These are phyloP conservation scores for Colletotrichum melonis DNA, from an alignment of 2,329 filamentous ascomycete genomes.

Conservation along the genomic window DNA sequence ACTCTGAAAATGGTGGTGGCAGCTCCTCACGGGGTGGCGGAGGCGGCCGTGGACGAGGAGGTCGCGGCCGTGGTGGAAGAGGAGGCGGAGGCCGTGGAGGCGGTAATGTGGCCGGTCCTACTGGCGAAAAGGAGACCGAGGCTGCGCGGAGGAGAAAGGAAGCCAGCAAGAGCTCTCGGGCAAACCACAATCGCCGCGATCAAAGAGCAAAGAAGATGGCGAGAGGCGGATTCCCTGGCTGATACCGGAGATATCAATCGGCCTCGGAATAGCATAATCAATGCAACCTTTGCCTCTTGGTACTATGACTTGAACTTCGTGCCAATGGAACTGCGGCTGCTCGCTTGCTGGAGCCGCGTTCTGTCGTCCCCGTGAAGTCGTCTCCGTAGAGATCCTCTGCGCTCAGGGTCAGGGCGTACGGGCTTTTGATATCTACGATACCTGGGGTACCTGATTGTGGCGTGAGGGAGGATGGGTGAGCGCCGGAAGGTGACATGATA, in stretches of 20 bases:
- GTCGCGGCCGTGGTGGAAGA: constrained; percentile 57
- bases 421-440: constrained; percentile 49
- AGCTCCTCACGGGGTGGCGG: constrained; percentile 54
- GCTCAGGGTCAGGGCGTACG: constrained; percentile 50
- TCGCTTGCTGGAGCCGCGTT: constrained; percentile 1
- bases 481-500: constrained; percentile 42
- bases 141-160: constrained; percentile 81
- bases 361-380: background rate
- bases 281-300: constrained; percentile 42
- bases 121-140: constrained; percentile 78
- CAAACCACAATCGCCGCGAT: constrained; percentile 89
- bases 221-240: constrained; percentile 55
- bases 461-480: constrained; percentile 40
- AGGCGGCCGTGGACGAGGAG: constrained; percentile 59
- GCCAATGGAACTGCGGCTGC: constrained; percentile 26
- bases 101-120: constrained; percentile 72
- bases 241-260: background rate
- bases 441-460: constrained; percentile 44
- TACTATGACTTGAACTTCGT: constrained; percentile 37
- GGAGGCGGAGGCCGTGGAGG: constrained; percentile 64
- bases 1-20: constrained; percentile 60
- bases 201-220: constrained; percentile 74
- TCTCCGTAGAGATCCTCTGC: constrained; percentile 48
- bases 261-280: constrained; percentile 7
- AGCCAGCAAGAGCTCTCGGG: constrained; percentile 81